Conservation (phyloP, 352 stramenopile genomes). For the Pythium diclinum region DNA sequence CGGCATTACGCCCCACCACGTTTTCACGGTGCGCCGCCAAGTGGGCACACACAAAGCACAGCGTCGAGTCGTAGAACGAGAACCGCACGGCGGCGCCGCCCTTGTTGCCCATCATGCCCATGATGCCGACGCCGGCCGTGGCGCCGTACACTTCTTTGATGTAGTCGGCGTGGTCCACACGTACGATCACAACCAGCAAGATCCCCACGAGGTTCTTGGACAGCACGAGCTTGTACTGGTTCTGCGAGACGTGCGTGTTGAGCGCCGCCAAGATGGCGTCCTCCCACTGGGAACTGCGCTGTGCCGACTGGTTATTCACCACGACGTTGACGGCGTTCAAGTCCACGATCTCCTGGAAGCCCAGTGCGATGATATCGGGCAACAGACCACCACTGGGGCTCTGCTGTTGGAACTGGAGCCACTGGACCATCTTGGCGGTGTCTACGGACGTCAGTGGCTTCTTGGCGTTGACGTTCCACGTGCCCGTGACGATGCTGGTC, state of each 20-base stretch:
- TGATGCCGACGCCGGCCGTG: conserved; percentile 95
- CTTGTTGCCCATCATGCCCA: conserved; percentile 99
- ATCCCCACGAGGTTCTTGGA: conserved; percentile 97
- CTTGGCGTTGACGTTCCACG: conserved; percentile 99
- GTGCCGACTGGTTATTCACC: conserved; percentile 94
- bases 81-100: conserved; percentile 95
- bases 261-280: conserved; percentile 90
- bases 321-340: conserved; percentile 99
- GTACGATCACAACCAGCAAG: conserved; percentile 95
- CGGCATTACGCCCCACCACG: conserved; percentile 94
- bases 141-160: conserved; percentile 89
- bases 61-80: conserved; percentile 95
- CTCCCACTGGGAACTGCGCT: conserved; percentile 87
- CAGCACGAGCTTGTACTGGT: conserved; percentile 72
- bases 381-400: conserved; percentile 3
- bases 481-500: conserved; percentile 78
- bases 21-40: conserved; percentile 98
- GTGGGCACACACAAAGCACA: conserved; percentile 99
- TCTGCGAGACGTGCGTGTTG: conserved; percentile 63
- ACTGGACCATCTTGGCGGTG: conserved; percentile 58
- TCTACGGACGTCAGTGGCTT: conserved; percentile 83
- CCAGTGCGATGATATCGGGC: conserved; percentile 69
- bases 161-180: conserved; percentile 55
- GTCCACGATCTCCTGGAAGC: conserved; percentile 99
- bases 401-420: conserved; percentile 44